A percentile compares a stretch with the other conserved stretches of the same genome.
Evolutionary conservation across 2,329 filamentous ascomycete genomes (phyloP).

Genomic region (Achaetomium macrosporum): DNA sequence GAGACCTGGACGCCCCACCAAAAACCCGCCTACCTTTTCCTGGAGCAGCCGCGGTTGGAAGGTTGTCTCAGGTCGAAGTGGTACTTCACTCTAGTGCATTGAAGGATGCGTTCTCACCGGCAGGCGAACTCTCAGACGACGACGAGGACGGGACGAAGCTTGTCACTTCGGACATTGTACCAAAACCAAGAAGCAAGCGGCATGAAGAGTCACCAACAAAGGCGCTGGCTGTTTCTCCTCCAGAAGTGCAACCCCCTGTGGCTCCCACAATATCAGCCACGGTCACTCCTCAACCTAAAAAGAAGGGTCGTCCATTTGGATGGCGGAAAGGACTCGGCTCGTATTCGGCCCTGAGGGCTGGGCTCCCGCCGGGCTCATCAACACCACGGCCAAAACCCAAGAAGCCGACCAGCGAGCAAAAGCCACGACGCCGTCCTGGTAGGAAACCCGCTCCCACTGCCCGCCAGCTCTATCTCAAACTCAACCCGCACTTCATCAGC

Average conservation of each 20-base stretch:
- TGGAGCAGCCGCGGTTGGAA: neutral
- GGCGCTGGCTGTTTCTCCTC: neutral
- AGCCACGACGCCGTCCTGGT: slow-evolving; percentile 40
- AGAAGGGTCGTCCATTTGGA: slow-evolving; percentile 45
- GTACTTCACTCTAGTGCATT: slow-evolving; percentile 15
- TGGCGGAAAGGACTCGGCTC: slow-evolving; percentile 34
- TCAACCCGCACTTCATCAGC: slow-evolving; percentile 41
- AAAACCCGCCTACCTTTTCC: slow-evolving; percentile 2
- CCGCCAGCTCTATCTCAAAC: slow-evolving; percentile 36
- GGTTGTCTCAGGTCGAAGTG: slow-evolving; percentile 5
- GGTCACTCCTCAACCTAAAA: slow-evolving; percentile 18
- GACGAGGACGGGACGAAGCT: slow-evolving; percentile 1
- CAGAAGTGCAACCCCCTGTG: slow-evolving; percentile 1
- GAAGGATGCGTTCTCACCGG: neutral
- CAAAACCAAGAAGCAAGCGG: neutral
- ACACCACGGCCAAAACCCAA: slow-evolving; percentile 13
- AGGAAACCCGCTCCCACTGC: slow-evolving; percentile 35
- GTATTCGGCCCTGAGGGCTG: slow-evolving; percentile 23
- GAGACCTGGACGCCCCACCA: neutral
- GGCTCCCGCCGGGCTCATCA: slow-evolving; percentile 4
- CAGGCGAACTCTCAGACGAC: slow-evolving; percentile 3
- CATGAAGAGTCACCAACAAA: neutral
- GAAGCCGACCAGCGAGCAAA: slow-evolving; percentile 18
- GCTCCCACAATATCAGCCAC: slow-evolving; percentile 5
- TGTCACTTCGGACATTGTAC: slow-evolving; percentile 19